Evolutionary conservation across 768 basidiomycete species (phyloP).

Genomic region (Phylloporus sp.): DNA sequence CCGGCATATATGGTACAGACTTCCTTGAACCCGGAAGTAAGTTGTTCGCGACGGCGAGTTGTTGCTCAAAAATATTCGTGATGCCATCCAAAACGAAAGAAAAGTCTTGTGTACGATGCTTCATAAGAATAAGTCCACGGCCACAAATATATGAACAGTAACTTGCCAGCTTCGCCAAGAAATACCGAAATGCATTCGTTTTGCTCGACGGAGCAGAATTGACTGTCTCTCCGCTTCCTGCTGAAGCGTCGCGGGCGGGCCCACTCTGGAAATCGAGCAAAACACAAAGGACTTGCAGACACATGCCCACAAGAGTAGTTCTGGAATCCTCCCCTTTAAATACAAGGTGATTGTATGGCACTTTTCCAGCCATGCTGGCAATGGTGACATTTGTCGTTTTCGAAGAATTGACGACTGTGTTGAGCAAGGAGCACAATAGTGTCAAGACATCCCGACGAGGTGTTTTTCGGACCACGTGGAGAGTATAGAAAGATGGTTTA

Average conservation of each 20-base stretch:
- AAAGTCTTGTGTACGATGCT: conserved; percentile 92
- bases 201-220: conserved; percentile 48
- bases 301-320: conserved; percentile 65
- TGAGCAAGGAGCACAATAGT: conserved; percentile 87
- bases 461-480: conserved; percentile 71
- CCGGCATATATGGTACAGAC: conserved; percentile 75
- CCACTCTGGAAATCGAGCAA: conserved; percentile 81
- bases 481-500: conserved; percentile 70
- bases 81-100: conserved; percentile 77
- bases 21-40: conserved; percentile 82
- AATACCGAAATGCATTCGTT: conserved; percentile 90
- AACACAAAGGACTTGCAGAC: conserved; percentile 71
- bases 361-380: conserved; percentile 65
- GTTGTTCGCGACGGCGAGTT: conserved; percentile 67
- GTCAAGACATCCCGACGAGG: conserved; percentile 84
- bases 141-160: not conserved
- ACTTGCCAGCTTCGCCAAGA: conserved; percentile 77
- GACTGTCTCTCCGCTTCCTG: conserved; percentile 41
- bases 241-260: conserved; percentile 51
- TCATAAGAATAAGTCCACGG: conserved; percentile 9
- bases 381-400: conserved; percentile 48
- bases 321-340: conserved; percentile 85
- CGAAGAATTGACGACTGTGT: conserved; percentile 77
- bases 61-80: conserved; percentile 61
- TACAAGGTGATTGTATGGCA: conserved; percentile 87